Evolutionary conservation across 306 rosid genomes (phyloP).

Genomic region (Sesbania bispinosa): DNA sequence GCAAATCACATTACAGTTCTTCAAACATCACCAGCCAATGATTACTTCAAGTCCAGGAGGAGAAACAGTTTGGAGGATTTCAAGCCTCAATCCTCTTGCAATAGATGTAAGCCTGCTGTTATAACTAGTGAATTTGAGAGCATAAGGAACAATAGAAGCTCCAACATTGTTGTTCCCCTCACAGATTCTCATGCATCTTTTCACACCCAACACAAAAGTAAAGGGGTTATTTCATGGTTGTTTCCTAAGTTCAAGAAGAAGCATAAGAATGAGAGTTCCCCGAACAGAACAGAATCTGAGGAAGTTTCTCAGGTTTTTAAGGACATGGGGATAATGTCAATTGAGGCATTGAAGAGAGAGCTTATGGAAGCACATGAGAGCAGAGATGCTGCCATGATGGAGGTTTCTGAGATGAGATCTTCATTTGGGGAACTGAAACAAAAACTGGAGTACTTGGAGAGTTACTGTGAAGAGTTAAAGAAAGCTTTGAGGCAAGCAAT

Average conservation of each 20-base stretch:
- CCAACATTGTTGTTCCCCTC: constrained; percentile 63
- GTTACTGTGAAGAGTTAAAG: constrained; percentile 91
- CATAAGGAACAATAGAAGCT: constrained; percentile 56
- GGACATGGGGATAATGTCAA: constrained; percentile 72
- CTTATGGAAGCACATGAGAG: constrained; percentile 68
- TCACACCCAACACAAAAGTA: constrained; percentile 67
- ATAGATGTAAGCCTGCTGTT: constrained; percentile 70
- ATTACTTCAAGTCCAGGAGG: constrained; percentile 54
- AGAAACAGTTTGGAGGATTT: constrained; percentile 72
- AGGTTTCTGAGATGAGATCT: constrained; percentile 75
- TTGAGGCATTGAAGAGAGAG: constrained; percentile 74
- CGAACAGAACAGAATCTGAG: constrained; percentile 74
- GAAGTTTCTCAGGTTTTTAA: constrained; percentile 80
- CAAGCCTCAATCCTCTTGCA: constrained; percentile 78
- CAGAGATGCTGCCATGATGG: constrained; percentile 72
- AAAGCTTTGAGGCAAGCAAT: constrained; percentile 71
- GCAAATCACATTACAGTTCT: constrained; percentile 57
- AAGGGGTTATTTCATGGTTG: constrained; percentile 82
- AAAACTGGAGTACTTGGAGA: constrained; percentile 80
- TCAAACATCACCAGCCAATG: constrained; percentile 67
- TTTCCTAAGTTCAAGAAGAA: constrained; percentile 86
- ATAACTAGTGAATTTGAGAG: constrained; percentile 61
- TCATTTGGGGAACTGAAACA: constrained; percentile 82
- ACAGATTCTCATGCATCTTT: constrained; percentile 70
- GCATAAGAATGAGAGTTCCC: constrained; percentile 62